These are phyloP conservation scores for Gonium pectorale DNA, from an alignment of 139 green algal species.

Conservation along the genomic window DNA sequence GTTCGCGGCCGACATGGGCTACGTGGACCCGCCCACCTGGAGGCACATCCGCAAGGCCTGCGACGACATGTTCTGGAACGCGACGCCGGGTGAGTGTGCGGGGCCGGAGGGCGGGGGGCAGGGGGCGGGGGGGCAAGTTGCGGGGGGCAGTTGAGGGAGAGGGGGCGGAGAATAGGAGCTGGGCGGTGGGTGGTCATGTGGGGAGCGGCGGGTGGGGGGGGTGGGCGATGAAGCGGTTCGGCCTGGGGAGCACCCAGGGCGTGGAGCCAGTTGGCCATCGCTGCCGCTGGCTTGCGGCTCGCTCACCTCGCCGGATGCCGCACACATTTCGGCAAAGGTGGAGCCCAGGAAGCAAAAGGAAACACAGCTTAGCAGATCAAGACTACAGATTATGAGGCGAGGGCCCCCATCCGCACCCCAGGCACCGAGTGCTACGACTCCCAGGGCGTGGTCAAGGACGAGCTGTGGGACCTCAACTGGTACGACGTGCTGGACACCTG, in stretches of 20 bases:
- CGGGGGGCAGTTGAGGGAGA: too few relatives aligned
- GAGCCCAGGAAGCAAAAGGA: too few relatives aligned
- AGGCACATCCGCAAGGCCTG: conserved; percentile 44
- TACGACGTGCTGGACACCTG: conserved; percentile 53
- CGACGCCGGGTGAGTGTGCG: neutral
- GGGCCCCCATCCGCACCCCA: neutral
- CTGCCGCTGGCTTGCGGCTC: too few relatives aligned
- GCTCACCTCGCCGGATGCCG: too few relatives aligned
- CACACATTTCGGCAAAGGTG: too few relatives aligned
- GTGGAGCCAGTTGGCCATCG: too few relatives aligned
- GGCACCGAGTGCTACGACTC: conserved; percentile 20
- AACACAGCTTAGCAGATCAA: too few relatives aligned
- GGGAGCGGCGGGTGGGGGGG: too few relatives aligned
- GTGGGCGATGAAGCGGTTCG: too few relatives aligned
- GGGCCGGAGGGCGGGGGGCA: neutral
- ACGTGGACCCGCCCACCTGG: conserved; percentile 66
- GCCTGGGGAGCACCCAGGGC: too few relatives aligned
- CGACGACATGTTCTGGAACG: conserved; percentile 53
- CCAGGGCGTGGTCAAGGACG: conserved; percentile 16
- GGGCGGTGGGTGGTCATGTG: neutral
- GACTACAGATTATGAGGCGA: too few relatives aligned
- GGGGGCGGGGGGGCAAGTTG: neutral
- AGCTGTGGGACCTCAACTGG: conserved; percentile 59
- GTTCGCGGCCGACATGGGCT: conserved; percentile 68
- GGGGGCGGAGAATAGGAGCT: neutral